Evolutionary conservation across 2,329 filamentous ascomycete genomes (phyloP).

Genomic region (Ceratocystis variospora): DNA sequence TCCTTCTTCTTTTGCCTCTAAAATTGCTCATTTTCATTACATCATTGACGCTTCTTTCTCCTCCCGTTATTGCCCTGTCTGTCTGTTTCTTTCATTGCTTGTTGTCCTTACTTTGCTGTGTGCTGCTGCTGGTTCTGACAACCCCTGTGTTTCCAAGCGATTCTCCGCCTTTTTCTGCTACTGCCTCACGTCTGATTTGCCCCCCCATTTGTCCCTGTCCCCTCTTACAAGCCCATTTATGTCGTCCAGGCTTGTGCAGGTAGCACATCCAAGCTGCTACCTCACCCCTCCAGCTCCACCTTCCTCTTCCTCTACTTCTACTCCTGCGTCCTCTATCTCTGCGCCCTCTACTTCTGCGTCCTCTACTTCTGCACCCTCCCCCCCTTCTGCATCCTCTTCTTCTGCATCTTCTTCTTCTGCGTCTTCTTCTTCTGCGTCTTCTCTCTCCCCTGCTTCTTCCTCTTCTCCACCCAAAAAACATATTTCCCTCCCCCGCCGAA

Average conservation of each 20-base stretch:
- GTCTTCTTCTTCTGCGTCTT: too few species aligned
- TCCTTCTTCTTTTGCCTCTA: neutral
- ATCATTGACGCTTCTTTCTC: neutral
- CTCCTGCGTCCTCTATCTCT: neutral
- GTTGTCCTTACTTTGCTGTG: neutral
- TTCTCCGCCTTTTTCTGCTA: conserved; percentile 8
- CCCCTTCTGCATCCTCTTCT: too few species aligned
- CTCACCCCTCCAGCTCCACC: neutral
- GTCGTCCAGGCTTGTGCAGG: neutral
- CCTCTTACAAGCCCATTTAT: neutral
- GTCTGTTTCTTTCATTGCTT: neutral
- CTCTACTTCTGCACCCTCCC: too few species aligned
- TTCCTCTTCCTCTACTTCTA: neutral
- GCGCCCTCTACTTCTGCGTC: neutral
- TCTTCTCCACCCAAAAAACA: neutral
- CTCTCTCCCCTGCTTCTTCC: too few species aligned
- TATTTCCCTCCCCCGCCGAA: conserved; percentile 28
- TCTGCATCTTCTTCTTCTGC: neutral
- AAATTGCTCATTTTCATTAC: neutral
- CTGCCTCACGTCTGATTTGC: conserved; percentile 1
- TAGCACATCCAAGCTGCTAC: conserved; percentile 1
- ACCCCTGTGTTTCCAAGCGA: neutral
- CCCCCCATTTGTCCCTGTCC: neutral
- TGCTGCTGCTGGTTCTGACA: neutral
- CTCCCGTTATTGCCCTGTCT: neutral